phyloP scores from a whole-genome alignment of 164 flowering plant genomes.

The Buxus sempervirens region DNA sequence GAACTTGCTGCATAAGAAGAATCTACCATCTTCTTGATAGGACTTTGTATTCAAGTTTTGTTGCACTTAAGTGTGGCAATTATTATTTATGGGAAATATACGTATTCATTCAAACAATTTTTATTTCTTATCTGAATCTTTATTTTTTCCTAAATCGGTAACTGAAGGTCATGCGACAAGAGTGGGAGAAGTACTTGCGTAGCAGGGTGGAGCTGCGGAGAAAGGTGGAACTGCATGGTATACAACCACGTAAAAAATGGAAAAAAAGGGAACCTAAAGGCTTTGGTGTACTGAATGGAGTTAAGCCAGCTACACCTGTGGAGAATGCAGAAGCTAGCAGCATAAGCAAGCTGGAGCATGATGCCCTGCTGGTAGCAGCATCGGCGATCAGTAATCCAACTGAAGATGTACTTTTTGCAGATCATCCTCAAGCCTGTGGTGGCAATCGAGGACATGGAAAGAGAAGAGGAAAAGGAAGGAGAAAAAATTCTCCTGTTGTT shows the following conservation, averaged over 20 bases:
- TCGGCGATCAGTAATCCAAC: conserved; percentile 40
- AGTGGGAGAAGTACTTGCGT: conserved; percentile 86
- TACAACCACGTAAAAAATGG: conserved; percentile 53
- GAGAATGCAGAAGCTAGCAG: conserved; percentile 58
- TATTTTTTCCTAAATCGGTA: no score
- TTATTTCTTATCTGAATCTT: no score
- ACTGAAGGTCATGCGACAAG: conserved; percentile 78
- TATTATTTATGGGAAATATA: no score
- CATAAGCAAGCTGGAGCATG: conserved; percentile 65
- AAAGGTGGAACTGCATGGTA: conserved; percentile 66
- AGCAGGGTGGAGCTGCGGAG: conserved; percentile 74
- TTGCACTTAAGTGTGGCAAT: no score
- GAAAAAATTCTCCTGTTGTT: conserved; percentile 2
- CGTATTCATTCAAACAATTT: not conserved
- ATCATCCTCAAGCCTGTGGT: conserved; percentile 23
- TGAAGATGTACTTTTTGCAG: conserved; percentile 32
- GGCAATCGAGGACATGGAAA: conserved; percentile 23
- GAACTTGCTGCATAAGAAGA: no score
- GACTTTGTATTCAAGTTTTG: no score
- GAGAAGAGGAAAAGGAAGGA: conserved; percentile 32
- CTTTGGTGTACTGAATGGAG: conserved; percentile 87
- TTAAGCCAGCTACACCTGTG: conserved; percentile 43
- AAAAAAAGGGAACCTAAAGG: conserved; percentile 75
- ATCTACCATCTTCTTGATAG: no score
- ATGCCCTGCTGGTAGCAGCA: conserved; percentile 85